Evolutionary conservation across 2,329 filamentous ascomycete genomes (phyloP), one percentile per base, ranked within the genome.

Genomic region (Penicillium aurantiogriseum): DNA sequence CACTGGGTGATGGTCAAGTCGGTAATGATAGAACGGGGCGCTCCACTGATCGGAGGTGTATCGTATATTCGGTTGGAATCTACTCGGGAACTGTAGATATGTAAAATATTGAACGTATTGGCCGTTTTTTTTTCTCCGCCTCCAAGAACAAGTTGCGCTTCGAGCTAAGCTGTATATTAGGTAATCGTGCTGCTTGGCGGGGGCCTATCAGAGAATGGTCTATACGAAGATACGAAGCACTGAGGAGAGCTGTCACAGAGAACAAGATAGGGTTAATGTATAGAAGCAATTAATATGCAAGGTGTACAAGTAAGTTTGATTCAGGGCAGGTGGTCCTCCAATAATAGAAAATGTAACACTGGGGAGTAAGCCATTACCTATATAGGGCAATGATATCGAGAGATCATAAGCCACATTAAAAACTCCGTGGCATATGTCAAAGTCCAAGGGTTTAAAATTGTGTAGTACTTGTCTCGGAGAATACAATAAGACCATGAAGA

Each of bases 1-100:
- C 63, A 65, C 62, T 63, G 54, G 29, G 19, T 8, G 49, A 46
- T 63, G 54, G 58, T 60, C 58, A 60, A 57, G 56, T 54, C 59
- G 58, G 51, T 43, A 59, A 56, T 59, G 45, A 51, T 35, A 27
- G 17, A 39, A 31, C 19, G n/a, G 29, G 27, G 39, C 50, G 44
- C 51, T 48, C 55, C 39, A 53, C 51, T 52, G 57, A 54, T 60
- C 29, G n/a, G 40, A n/a, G 17, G 5, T 40, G 21, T 15, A 17
- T 38, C 49, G 23, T 31, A 25, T 36, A 13, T 35, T 29, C 11
- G 45, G 35, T 25, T 51, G 21, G 39, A 29, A 53, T 27, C 55
- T 58, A 59, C 42, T 51, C 54, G 54, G 48, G 59, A 43, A 54
- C 47, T 54, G 52, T 35, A 54, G n/a, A 36, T 25, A 55, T 2